Evolutionary conservation across 140 eudicot species (phyloP), one percentile per base, ranked within the genome.

Genomic region (Stevia rebaudiana): DNA sequence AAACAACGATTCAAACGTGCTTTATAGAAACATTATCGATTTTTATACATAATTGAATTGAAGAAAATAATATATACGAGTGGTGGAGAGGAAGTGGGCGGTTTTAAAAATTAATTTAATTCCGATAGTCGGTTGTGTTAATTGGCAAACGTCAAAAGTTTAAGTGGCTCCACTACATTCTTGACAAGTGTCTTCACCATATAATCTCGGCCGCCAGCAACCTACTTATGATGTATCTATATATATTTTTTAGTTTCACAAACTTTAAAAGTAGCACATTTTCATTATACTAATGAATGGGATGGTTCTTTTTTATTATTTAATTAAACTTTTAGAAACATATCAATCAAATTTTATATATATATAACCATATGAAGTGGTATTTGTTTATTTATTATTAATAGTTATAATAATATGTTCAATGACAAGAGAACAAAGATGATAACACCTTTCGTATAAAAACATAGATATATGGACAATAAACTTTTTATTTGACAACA

Each of bases 1-100:
- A 15, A 46, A 46, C 52, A 17, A 5, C 8, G 1, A 44, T 0
- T 15, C 8, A 4, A 44, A 44, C 21, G 7, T 33, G 37, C 4
- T 3, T 0, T 8, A 33, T 33, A 2, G 2, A 5, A 28, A 28
- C 2, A 44, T 44, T 10, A 44, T 44, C 15, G 50, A 44, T 6
- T 44, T 1, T 30, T 35, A 16, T 46, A 46, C 50, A 15, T 44
- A 5, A 4, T 1, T 1, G 6, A 35, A 36, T 36, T 12, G n/a
- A 42, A 50, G 21, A 19, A 50, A 50, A 50, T 10, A 4, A 50
- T 50, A 21, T 22, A 19, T 4, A n/a, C 13, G 42, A 55, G 79
- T 74, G 79, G 79, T 67, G 65, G 74, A 60, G 59, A 57, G 22
- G 19, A 41, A 50, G 74, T 74, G 75, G 79, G 59, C 79, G 79